Conservation (phyloP, 768 basidiomycete genomes). For the Termitomyces sp. region DNA sequence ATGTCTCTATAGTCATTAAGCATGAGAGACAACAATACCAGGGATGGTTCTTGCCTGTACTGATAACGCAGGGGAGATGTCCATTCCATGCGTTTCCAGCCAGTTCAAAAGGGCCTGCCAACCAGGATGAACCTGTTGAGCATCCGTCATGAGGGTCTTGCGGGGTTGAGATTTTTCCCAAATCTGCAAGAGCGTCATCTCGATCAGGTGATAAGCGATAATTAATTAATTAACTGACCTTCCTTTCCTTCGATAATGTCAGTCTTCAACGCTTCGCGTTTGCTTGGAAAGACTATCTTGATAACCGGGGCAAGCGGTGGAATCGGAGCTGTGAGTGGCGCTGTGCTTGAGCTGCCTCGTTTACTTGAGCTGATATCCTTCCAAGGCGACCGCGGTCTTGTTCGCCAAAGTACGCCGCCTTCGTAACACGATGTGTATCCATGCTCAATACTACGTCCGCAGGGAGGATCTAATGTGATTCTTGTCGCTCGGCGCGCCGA, state of each 20-base stretch:
- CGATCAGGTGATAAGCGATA: constrained; percentile 1
- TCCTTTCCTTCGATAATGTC: constrained; percentile 53
- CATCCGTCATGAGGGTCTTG: not conserved
- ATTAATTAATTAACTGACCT: not conserved
- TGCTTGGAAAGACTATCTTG: constrained; percentile 82
- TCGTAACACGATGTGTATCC: not conserved
- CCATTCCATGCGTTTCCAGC: constrained; percentile 46
- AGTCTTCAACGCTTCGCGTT: constrained; percentile 73
- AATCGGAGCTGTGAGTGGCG: constrained; percentile 74
- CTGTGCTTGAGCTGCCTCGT: not conserved
- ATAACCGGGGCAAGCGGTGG: constrained; percentile 89
- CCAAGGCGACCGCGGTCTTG: constrained; percentile 78
- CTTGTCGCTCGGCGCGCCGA: constrained; percentile 77
- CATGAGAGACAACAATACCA: constrained; percentile 33
- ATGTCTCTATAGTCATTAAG: not conserved
- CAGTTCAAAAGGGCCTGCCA: constrained; percentile 51
- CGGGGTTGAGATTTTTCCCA: not conserved
- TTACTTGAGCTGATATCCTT: not conserved
- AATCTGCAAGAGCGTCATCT: not conserved
- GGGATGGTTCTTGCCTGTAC: constrained; percentile 48
- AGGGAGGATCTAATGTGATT: constrained; percentile 88
- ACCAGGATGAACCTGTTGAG: constrained; percentile 20
- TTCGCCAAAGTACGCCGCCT: constrained; percentile 70
- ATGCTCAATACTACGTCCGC: not conserved
- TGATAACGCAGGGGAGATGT: constrained; percentile 32